Base-by-base conservation (phyloP, 805 yeast genomes). In the Tetrapisispora iriomotensis region DNA sequence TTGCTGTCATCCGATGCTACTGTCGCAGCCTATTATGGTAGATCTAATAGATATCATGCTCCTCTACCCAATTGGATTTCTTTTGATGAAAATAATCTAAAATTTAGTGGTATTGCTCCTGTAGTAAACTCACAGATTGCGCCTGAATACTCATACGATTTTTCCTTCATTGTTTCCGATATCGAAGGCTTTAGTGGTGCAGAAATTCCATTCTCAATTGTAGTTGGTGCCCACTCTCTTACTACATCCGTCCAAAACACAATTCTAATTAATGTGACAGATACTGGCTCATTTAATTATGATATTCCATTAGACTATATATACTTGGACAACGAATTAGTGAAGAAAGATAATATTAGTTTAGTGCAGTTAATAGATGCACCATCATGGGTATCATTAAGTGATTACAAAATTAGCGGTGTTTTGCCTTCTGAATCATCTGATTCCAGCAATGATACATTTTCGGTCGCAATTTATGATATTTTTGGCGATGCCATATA, bases 31-130 rank as follows among this genome's bases (percentile, higher is more conserved):
- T 85, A 82, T 62, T 82, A 84, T 54, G 96, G 96, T 17, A 72
- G 82, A 46, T 76, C 88, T n/a, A 62, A 69, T 12, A 49, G 48
- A 24, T 86, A 84, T 58, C 75, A 88, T 55, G 74, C 95, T 1
- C 90, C 98, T 3, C 68, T 92, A 40, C 98, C 98, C 28, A 80
- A 76, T 54, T 92, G 98, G 97, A 66, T 86, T 37, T 61, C 64
- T 39, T 92, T 90, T 55, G 79, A 86, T 53, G 50, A 68, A 2
- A 51, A 71, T 5, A 66, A 68, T 28, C 64, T 85, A 46, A 72
- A 82, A 17, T 90, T 87, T 60, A 68, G 76, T 31, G 98, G 98
- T 24, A 79, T 80, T 1, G 90, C 95, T 1, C 98, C 98, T 9
- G 68, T 81, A 7, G 84, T 84, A 24, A 81, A 84, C 48, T 83